Conservation (phyloP, 2,329 filamentous ascomycete genomes). For the Arthroderma sp. region DNA sequence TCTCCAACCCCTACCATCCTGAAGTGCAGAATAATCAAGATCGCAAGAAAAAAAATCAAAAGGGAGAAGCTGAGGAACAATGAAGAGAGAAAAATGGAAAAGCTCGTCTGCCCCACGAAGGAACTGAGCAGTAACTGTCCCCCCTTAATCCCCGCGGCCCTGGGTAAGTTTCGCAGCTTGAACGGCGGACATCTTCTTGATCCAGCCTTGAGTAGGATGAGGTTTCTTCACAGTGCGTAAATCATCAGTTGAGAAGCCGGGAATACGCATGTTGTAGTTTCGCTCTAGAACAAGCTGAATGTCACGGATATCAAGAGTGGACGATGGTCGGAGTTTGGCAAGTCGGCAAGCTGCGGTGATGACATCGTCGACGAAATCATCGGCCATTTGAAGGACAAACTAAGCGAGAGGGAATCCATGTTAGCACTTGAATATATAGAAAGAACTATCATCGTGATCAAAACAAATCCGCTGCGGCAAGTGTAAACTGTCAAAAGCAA, state of each 20-base stretch:
- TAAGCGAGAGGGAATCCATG: conserved; percentile 24
- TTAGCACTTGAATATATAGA: not conserved
- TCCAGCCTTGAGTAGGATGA: conserved; percentile 77
- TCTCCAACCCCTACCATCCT: not conserved
- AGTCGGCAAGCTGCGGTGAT: conserved; percentile 77
- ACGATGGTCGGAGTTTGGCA: conserved; percentile 82
- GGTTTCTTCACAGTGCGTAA: conserved; percentile 88
- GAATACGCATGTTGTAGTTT: conserved; percentile 81
- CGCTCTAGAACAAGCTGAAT: conserved; percentile 72
- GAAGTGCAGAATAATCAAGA: not conserved
- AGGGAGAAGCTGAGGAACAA: not conserved
- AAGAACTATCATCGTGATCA: too few species aligned
- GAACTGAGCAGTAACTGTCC: not conserved
- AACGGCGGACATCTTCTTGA: conserved; percentile 92
- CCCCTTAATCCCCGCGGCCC: conserved; percentile 26
- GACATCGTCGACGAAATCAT: conserved; percentile 89
- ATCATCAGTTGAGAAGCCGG: conserved; percentile 88
- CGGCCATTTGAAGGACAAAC: conserved; percentile 78
- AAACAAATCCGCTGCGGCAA: too few species aligned
- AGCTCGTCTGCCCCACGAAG: not conserved
- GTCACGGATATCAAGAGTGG: conserved; percentile 78
- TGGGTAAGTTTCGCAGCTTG: conserved; percentile 70
- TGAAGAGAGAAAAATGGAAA: not conserved
- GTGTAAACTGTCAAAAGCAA: not conserved
- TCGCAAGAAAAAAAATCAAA: not conserved